Conservation (phyloP, 331 rosid species). For the Malus hybrid region DNA sequence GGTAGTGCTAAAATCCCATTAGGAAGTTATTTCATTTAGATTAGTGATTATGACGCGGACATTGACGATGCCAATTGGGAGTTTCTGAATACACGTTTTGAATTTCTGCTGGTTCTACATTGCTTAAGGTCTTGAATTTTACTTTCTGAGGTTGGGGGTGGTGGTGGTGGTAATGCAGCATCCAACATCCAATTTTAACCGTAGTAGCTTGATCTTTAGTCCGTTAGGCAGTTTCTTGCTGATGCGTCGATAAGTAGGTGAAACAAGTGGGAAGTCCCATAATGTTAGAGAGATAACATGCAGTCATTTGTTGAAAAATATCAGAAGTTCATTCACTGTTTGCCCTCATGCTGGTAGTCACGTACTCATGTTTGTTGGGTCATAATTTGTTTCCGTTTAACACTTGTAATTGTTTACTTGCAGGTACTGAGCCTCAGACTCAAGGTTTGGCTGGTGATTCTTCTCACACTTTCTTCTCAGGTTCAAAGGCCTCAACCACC, state of each 20-base stretch:
- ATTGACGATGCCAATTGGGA: background rate
- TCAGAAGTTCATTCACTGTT: background rate
- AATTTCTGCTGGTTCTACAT: background rate
- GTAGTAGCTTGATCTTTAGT: background rate
- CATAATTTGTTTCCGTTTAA: background rate
- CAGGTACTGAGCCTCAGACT: constrained; percentile 52
- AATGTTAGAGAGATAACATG: background rate
- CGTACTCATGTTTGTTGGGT: background rate
- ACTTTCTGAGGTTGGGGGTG: background rate
- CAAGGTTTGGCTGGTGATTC: constrained; percentile 31
- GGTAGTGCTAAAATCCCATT: background rate
- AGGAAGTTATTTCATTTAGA: background rate
- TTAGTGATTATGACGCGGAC: background rate
- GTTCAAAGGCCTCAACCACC: constrained; percentile 38
- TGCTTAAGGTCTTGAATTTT: background rate
- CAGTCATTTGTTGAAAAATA: background rate
- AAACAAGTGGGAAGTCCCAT: background rate
- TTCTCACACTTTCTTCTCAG: constrained; percentile 34
- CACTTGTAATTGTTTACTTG: background rate
- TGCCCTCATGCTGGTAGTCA: background rate
- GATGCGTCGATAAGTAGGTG: background rate
- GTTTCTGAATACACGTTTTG: background rate
- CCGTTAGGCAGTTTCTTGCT: background rate
- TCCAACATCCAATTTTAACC: background rate
- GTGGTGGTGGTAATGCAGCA: background rate